Percentiles rank a stretch among this genome's conserved stretches.
Conservation (phyloP, 202 grass and related monocot genomes). For the Panicum virgatum region DNA sequence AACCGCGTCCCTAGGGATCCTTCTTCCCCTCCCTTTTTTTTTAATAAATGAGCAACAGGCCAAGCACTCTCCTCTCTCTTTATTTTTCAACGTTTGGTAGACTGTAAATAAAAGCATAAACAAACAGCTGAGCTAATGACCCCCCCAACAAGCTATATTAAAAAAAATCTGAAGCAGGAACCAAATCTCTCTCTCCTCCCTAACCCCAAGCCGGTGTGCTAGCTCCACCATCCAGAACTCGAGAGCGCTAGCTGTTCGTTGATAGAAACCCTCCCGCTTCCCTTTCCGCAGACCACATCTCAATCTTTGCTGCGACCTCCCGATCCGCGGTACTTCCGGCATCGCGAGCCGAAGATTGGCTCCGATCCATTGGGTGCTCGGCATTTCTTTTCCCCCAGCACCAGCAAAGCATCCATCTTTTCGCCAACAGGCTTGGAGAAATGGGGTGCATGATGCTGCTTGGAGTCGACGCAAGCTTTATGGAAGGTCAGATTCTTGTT, state of each 20-base stretch:
- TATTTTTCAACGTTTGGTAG: slow-evolving; percentile 61
- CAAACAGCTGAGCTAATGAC: slow-evolving; percentile 42
- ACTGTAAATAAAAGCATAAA: slow-evolving; percentile 43
- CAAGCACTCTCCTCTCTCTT: neutral
- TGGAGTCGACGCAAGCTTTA: slow-evolving; percentile 42
- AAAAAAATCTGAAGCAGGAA: slow-evolving; percentile 32
- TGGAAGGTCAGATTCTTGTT: slow-evolving; percentile 50
- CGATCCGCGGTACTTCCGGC: slow-evolving; percentile 52
- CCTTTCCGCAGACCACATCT: slow-evolving; percentile 27
- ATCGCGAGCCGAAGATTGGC: slow-evolving; percentile 8
- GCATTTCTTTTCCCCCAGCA: slow-evolving; percentile 27
- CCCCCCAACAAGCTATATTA: slow-evolving; percentile 35
- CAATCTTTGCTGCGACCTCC: slow-evolving; percentile 36
- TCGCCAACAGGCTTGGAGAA: slow-evolving; percentile 17
- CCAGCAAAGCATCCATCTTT: slow-evolving; percentile 40
- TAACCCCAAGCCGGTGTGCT: slow-evolving; percentile 12
- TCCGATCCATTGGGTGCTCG: slow-evolving; percentile 29
- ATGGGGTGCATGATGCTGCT: slow-evolving; percentile 40
- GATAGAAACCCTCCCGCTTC: slow-evolving; percentile 25
- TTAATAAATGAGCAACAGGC: slow-evolving; percentile 9
- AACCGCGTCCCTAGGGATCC: slow-evolving; percentile 41
- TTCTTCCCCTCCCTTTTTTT: neutral
- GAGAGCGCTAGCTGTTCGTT: slow-evolving; percentile 38
- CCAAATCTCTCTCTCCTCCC: slow-evolving; percentile 33
- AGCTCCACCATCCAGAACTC: slow-evolving; percentile 52